These are phyloP conservation scores for Teunomyces barrocoloradensis DNA, from an alignment of 805 yeast genomes.

Conservation along the genomic window DNA sequence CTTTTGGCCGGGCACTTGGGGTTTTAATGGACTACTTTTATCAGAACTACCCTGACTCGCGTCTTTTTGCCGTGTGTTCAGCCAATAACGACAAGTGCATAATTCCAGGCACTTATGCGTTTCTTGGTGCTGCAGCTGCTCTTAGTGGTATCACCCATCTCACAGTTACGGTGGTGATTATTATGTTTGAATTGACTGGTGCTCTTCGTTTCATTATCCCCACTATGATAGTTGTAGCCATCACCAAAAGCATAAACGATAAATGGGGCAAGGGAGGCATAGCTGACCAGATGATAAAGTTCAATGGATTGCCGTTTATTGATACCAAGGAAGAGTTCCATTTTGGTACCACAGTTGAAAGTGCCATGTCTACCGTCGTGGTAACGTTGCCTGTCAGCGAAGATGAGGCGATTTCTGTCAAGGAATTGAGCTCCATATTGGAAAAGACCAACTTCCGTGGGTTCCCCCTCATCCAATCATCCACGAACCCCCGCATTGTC, in stretches of 20 bases:
- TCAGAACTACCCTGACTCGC: slow-evolving; percentile 31
- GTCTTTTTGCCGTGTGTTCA: slow-evolving; percentile 32
- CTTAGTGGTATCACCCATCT: slow-evolving; percentile 91
- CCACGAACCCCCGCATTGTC: slow-evolving; percentile 34
- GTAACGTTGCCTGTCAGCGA: slow-evolving; percentile 38
- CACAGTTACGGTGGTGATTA: slow-evolving; percentile 86
- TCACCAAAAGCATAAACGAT: slow-evolving; percentile 78
- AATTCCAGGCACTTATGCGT: slow-evolving; percentile 93
- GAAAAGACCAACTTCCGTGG: slow-evolving; percentile 39
- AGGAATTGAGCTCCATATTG: slow-evolving; percentile 31
- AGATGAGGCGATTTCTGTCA: slow-evolving; percentile 24
- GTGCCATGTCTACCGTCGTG: slow-evolving; percentile 58
- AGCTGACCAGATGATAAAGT: slow-evolving; percentile 90
- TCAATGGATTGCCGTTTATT: slow-evolving; percentile 83
- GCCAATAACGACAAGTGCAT: slow-evolving; percentile 48
- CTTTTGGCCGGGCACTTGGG: slow-evolving; percentile 88
- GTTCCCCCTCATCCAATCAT: slow-evolving; percentile 52
- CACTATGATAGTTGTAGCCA: slow-evolving; percentile 92
- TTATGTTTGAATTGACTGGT: slow-evolving; percentile 86
- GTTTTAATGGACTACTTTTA: slow-evolving; percentile 54
- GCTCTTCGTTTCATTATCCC: slow-evolving; percentile 90
- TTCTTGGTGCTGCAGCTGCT: slow-evolving; percentile 94
- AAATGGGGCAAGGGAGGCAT: slow-evolving; percentile 80
- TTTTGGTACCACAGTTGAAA: slow-evolving; percentile 45
- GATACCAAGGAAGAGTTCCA: slow-evolving; percentile 67